Conservation (phyloP, 345 rosid species). For the Rhizophora mangle region DNA sequence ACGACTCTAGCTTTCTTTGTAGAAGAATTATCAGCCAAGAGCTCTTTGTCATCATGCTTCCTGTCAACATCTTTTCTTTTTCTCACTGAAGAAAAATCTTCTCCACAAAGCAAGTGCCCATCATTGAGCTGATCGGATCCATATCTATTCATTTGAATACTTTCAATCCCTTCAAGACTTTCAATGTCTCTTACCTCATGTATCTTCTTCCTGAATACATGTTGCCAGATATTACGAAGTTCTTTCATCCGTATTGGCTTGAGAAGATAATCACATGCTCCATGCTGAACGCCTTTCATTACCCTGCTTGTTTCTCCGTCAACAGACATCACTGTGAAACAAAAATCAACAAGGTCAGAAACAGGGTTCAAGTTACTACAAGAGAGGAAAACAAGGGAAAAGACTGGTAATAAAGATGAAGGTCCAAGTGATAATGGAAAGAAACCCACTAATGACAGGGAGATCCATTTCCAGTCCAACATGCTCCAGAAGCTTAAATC, state of each 20-base stretch:
- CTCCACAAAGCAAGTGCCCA: slow-evolving; percentile 50
- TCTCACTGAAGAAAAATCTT: slow-evolving; percentile 46
- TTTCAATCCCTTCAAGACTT: slow-evolving; percentile 49
- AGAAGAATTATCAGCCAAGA: slow-evolving; percentile 44
- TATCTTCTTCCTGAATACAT: slow-evolving; percentile 78
- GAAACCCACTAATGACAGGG: slow-evolving; percentile 86
- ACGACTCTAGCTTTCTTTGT: slow-evolving; percentile 88
- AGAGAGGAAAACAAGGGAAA: slow-evolving; percentile 7
- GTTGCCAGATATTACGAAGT: slow-evolving; percentile 97
- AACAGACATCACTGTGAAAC: slow-evolving; percentile 82
- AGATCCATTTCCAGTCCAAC: slow-evolving; percentile 97
- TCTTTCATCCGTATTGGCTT: slow-evolving; percentile 98
- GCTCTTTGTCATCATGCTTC: slow-evolving; percentile 61
- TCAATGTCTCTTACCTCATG: slow-evolving; percentile 76
- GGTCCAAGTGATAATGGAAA: slow-evolving; percentile 19
- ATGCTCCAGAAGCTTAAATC: slow-evolving; percentile 89
- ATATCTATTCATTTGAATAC: slow-evolving; percentile 44
- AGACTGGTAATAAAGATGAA: slow-evolving; percentile 15
- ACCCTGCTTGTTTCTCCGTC: slow-evolving; percentile 93
- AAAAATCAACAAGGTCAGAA: slow-evolving; percentile 25
- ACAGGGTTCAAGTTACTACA: slow-evolving; percentile 1
- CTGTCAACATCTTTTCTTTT: slow-evolving; percentile 67
- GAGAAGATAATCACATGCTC: slow-evolving; percentile 94
- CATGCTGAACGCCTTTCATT: slow-evolving; percentile 94
- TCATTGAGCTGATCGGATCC: slow-evolving; percentile 52